A percentile compares a stretch with the other conserved stretches of the same genome.
Conservation (phyloP, 768 basidiomycete genomes). For the Hirschioporus abietinus region DNA sequence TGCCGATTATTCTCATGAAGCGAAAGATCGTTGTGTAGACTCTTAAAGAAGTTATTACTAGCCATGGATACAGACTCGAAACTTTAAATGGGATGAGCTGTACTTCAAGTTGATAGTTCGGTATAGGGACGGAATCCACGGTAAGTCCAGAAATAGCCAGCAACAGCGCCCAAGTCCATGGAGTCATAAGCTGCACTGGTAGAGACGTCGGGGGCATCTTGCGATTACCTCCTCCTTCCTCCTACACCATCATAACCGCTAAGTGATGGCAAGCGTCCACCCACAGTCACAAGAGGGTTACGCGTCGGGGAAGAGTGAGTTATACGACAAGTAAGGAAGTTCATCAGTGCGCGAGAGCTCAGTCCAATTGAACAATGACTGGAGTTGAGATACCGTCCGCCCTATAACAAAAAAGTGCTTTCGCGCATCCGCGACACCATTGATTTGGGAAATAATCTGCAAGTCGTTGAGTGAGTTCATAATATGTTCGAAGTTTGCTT, state of each 20-base stretch:
- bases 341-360: background rate
- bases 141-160: too few relatives aligned
- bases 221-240: too few relatives aligned
- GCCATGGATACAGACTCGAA: too few relatives aligned
- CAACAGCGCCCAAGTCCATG: too few relatives aligned
- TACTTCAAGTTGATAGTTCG: too few relatives aligned
- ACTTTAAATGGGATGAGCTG: too few relatives aligned
- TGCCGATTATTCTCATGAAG: slow-evolving; percentile 45
- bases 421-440: background rate
- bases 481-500: too few relatives aligned
- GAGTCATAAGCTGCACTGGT: too few relatives aligned
- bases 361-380: background rate
- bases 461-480: background rate
- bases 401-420: background rate
- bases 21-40: slow-evolving; percentile 37
- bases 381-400: background rate
- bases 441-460: background rate
- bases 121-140: too few relatives aligned
- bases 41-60: slow-evolving; percentile 28
- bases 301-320: background rate
- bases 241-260: background rate
- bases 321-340: background rate
- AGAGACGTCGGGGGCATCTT: too few relatives aligned
- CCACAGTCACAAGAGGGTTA: background rate
- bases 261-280: background rate